phyloP scores from a whole-genome alignment of 73 alveolate species.

The Blepharisma japonicum region DNA sequence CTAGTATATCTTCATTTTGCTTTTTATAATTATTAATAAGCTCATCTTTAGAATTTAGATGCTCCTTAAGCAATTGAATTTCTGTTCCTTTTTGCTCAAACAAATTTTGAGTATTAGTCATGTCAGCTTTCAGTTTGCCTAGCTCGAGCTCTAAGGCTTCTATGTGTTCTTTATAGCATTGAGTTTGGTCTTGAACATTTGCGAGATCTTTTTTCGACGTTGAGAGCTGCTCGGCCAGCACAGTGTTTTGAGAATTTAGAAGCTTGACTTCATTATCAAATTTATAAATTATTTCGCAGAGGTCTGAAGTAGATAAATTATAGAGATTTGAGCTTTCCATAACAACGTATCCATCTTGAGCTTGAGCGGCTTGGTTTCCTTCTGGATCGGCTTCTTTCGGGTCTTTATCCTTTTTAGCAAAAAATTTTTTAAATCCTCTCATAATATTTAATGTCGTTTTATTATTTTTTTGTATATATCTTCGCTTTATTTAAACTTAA shows the following conservation, averaged over 20 bases:
- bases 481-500: too few relatives aligned
- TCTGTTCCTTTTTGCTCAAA: not conserved
- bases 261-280: conserved; percentile 14
- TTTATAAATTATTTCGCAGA: not conserved
- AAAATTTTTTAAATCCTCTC: too few relatives aligned
- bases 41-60: conserved; percentile 2
- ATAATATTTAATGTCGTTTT: too few relatives aligned
- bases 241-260: not conserved
- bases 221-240: not conserved
- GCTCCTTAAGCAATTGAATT: not conserved
- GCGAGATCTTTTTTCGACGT: not conserved
- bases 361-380: too few relatives aligned
- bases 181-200: not conserved
- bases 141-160: conserved; percentile 15
- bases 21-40: not conserved
- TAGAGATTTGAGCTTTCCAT: not conserved
- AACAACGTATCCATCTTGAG: not conserved
- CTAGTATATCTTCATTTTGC: not conserved
- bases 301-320: not conserved
- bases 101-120: not conserved
- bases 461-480: too few relatives aligned
- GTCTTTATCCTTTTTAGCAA: too few relatives aligned
- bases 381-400: too few relatives aligned
- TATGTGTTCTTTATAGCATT: not conserved
- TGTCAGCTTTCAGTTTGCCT: not conserved